Percentiles rank a stretch among this genome's conserved stretches.
Evolutionary conservation across 768 basidiomycete genomes (phyloP).

Genomic region (Clitopilus hobsonii): DNA sequence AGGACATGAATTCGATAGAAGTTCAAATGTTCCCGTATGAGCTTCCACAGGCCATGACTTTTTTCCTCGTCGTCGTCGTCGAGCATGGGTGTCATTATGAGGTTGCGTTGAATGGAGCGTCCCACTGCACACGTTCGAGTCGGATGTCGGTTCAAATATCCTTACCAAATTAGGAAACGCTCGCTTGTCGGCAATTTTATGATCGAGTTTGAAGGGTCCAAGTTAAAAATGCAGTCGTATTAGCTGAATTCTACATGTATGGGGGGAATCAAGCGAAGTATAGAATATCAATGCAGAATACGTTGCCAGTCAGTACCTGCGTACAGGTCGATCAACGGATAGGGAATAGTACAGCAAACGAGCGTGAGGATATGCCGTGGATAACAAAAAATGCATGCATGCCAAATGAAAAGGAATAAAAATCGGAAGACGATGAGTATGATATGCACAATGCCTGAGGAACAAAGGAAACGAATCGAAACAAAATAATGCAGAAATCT

Average conservation of each 20-base stretch:
- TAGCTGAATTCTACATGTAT: not conserved
- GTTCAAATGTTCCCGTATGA: not conserved
- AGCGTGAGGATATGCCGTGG: constrained; percentile 11
- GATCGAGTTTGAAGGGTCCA: not conserved
- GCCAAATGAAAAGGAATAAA: not conserved
- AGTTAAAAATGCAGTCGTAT: not conserved
- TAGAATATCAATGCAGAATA: constrained; percentile 7
- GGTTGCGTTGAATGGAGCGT: not conserved
- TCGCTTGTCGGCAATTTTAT: not conserved
- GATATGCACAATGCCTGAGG: constrained; percentile 2
- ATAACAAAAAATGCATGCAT: constrained; percentile 1
- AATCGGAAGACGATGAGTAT: not conserved
- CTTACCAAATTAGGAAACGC: not conserved
- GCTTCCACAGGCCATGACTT: not conserved
- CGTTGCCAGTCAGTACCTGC: constrained; percentile 11
- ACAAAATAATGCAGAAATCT: not conserved
- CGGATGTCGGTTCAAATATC: not conserved
- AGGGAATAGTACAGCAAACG: constrained; percentile 13
- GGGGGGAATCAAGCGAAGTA: not conserved
- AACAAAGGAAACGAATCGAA: not conserved
- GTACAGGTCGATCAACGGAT: constrained; percentile 10
- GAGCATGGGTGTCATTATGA: not conserved
- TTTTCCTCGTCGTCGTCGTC: not conserved
- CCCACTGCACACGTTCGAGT: no score
- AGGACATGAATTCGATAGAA: not conserved